These are phyloP conservation scores for Groenewaldozyma auringiensis DNA, from an alignment of 1,139 yeast genomes.

Conservation along the genomic window DNA sequence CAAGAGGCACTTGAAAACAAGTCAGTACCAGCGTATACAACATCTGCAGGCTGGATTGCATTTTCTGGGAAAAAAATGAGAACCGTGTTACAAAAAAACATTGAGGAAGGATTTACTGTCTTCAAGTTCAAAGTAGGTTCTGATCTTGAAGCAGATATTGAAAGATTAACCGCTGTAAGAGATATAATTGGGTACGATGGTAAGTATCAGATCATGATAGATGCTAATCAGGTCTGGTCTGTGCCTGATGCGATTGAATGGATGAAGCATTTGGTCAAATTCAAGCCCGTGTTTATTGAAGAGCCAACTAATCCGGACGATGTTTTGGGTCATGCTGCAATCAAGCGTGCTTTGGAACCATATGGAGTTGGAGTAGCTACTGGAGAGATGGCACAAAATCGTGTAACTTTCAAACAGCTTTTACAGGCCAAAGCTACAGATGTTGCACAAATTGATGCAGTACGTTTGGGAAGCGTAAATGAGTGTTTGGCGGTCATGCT, in stretches of 20 bases:
- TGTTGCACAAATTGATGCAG: constrained; percentile 32
- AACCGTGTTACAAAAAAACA: constrained; percentile 25
- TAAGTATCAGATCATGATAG: constrained; percentile 26
- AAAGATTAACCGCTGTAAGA: constrained; percentile 30
- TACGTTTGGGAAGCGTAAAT: constrained; percentile 32
- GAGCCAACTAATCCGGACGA: constrained; percentile 36
- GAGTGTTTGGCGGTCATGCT: constrained; percentile 33
- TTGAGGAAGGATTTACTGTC: constrained; percentile 31
- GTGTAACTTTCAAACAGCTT: constrained; percentile 32
- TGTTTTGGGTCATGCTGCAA: constrained; percentile 31
- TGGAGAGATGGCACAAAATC: constrained; percentile 33
- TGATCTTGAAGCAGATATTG: constrained; percentile 29
- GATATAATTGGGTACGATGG: constrained; percentile 32
- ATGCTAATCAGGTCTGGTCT: constrained; percentile 34
- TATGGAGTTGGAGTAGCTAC: constrained; percentile 33
- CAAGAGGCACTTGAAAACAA: constrained; percentile 27
- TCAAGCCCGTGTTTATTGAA: constrained; percentile 33
- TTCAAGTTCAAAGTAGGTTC: constrained; percentile 37
- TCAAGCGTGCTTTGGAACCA: constrained; percentile 29
- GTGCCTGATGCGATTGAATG: constrained; percentile 34
- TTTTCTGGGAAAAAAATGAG: constrained; percentile 34
- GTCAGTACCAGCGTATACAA: constrained; percentile 37
- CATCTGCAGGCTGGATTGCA: constrained; percentile 38
- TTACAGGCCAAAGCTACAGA: constrained; percentile 31
- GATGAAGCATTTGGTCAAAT: constrained; percentile 30